Base-by-base conservation (phyloP, 495 filamentous ascomycete genomes). In the Baudoinia panamericana region DNA sequence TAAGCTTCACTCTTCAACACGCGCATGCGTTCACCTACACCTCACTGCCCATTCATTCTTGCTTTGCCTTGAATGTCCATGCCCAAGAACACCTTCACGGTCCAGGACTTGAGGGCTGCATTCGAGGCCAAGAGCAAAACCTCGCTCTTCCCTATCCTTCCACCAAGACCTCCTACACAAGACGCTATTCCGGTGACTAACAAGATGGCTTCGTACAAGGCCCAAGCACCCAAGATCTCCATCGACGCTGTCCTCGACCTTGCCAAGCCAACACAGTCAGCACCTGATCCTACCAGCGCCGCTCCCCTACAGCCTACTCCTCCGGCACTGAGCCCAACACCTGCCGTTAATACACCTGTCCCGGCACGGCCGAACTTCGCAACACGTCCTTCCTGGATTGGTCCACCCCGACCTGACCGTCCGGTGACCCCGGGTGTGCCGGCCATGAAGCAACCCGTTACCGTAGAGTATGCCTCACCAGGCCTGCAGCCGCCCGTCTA, bases 401-500 rank as follows among this genome's bases (percentile, higher is more conserved):
- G 48, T 19, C 48, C 48, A 11, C 36, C 39, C 2, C 28, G 27
- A 13, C 22, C 20, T 11, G 13, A 18, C 5, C 19, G 36, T 2
- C 22, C 48, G 10, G 25, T 20, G 4, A 38, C 38, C 2, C 32
- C 43, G 4, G 38, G 37, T 9, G 15, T 24, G 20, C 13, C n/a
- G 10, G 24, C 29, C 12, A 52, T 52, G 48, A 54, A 43, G 36
- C 41, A 46, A 20, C 37, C 41, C 11, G 60, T 73, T 15, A 72
- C 62, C 36, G 68, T 85, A 51, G 72, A 64, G 19, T 77, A 75
- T 53, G 58, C 63, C 39, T 70, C 70, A 37, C 61, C 66, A 7
- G 73, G 69, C 25, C 65, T 71, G 16, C 54, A 62, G 31, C 71
- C 77, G 25, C 76, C 78, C 5, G 56, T 84, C 39, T 82, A 66